Evolutionary conservation across 2,329 filamentous ascomycete species (phyloP).

Genomic region (Curvularia verruculosa): DNA sequence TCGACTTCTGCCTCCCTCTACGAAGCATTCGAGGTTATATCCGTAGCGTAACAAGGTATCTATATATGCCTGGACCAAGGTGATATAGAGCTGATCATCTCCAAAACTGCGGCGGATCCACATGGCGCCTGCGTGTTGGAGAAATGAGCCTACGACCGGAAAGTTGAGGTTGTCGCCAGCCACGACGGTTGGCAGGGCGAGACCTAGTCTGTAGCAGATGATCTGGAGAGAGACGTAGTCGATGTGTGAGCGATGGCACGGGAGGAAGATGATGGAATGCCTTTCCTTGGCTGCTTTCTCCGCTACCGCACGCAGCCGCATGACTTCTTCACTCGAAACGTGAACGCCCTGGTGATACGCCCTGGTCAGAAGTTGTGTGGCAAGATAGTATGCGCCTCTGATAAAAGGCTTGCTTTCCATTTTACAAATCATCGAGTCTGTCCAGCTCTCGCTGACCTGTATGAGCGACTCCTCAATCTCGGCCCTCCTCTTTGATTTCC

Average conservation of each 20-base stretch:
- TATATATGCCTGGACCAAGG: conserved; percentile 94
- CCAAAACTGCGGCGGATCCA: conserved; percentile 94
- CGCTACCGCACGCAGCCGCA: conserved; percentile 80
- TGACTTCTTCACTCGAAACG: conserved; percentile 90
- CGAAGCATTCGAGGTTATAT: conserved; percentile 96
- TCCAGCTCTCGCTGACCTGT: conserved; percentile 84
- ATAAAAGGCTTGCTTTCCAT: conserved; percentile 96
- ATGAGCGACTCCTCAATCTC: conserved; percentile 75
- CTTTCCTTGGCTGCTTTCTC: conserved; percentile 82
- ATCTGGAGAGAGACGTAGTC: conserved; percentile 95
- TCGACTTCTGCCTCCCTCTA: conserved; percentile 92
- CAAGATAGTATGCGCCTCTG: conserved; percentile 85
- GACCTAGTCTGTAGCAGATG: conserved; percentile 90
- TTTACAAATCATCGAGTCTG: conserved; percentile 98
- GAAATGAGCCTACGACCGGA: conserved; percentile 83
- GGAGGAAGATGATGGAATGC: conserved; percentile 94
- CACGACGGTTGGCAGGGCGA: conserved; percentile 88
- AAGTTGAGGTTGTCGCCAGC: conserved; percentile 97
- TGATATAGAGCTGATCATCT: conserved; percentile 86
- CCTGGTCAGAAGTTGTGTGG: conserved; percentile 84
- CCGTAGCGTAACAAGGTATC: conserved; percentile 89
- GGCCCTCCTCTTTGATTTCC: conserved; percentile 65
- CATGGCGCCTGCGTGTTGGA: conserved; percentile 96
- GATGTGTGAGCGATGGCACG: conserved; percentile 92
- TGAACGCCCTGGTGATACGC: conserved; percentile 98